phyloP scores from a whole-genome alignment of 1,284 basidiomycete species.

The Rhodotorula sp. region DNA sequence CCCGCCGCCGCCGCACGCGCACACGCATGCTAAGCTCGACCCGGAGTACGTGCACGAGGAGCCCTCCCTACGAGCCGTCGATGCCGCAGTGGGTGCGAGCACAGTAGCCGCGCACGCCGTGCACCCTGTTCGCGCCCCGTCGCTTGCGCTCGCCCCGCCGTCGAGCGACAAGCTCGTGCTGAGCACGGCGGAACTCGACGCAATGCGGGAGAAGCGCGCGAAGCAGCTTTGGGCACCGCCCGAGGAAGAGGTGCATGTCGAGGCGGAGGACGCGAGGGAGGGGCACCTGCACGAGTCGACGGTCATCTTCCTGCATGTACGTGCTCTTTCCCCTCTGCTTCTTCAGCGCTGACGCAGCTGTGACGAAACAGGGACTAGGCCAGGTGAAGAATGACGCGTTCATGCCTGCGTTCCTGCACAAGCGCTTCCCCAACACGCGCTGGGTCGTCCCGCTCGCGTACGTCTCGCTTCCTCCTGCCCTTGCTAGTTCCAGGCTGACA shows the following conservation, averaged over 20 bases:
- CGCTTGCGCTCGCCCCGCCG: no score
- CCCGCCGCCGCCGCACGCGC: no score
- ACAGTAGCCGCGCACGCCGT: no score
- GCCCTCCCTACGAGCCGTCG: no score
- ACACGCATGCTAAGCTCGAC: no score
- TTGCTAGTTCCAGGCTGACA: neutral
- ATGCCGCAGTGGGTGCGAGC: no score
- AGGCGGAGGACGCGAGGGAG: neutral
- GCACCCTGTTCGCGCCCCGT: no score
- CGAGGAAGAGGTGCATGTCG: neutral
- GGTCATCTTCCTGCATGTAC: conserved; percentile 34
- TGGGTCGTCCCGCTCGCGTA: conserved; percentile 39
- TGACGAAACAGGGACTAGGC: conserved; percentile 16
- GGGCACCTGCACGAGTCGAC: conserved; percentile 22
- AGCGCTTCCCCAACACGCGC: conserved; percentile 18
- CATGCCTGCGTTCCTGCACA: conserved; percentile 9
- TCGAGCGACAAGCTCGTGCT: neutral
- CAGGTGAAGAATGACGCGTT: conserved; percentile 20
- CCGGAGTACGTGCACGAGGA: no score
- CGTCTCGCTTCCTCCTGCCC: neutral
- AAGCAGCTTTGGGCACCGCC: conserved; percentile 16
- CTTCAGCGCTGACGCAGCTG: neutral
- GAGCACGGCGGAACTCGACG: neutral
- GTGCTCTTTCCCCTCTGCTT: neutral
- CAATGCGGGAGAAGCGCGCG: neutral